Evolutionary conservation across 2,329 filamentous ascomycete genomes (phyloP), one percentile per base, ranked within the genome.

Genomic region (Trichoderma gracile): DNA sequence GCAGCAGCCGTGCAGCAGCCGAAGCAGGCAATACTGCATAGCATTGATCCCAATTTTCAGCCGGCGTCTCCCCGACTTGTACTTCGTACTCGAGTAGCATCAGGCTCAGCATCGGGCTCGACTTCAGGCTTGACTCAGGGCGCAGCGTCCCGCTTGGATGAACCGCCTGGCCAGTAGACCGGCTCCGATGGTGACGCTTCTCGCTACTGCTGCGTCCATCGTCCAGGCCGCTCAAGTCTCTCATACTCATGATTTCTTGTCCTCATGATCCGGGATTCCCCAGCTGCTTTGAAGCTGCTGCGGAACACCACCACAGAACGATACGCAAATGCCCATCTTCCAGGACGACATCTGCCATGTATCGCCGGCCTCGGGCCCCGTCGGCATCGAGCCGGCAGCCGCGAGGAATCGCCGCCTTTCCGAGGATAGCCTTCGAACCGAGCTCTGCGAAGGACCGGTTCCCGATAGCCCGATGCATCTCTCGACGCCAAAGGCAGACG

Each of bases 361-460:
- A 65, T 65, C 67, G 47, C 64, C 61, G 49, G 68, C 66, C 67
- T 60, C 69, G 69, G 40, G 56, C 27, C 42, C 42, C 33, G 46
- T 71, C 58, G 45, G 67, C 47, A 50, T 70, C 25, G 65, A 67
- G 46, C 64, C 68, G 6, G 52, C 58, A 15, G 61, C 70, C 33
- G 43, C 69, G 30, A 67, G 65, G 9, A 65, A 65, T 49, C 70
- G 76, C 30, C 74, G 75, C 46, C 73, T 80, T 30, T 88, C 86
- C 0, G 84, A 87, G 66, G 85, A 87, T 71, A 87, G 84, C 71
- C 82, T 88, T 43, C 79, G 81, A 23, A 86, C 84, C 27, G 85
- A 88, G 33, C 75, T 88, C 10, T 87, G 85, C 69, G 86, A 88
- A 63, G 86, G 85, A 0, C 84, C 80, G 1, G 52, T 87, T 17